These are phyloP conservation scores for Cicer chorassanicum DNA, from an alignment of 306 rosid genomes.

Conservation along the genomic window DNA sequence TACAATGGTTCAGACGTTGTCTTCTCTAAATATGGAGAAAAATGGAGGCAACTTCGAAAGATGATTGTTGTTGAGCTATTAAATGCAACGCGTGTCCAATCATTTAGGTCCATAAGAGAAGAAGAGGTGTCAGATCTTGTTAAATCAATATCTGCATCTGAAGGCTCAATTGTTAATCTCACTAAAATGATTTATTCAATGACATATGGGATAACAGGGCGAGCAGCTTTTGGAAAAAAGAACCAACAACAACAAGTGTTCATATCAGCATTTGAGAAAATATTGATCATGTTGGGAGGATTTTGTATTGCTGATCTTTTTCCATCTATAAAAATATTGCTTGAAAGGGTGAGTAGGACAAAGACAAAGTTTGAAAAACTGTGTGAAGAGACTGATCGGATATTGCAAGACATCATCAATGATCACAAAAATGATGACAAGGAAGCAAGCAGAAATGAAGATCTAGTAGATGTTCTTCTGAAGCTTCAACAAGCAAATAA, in stretches of 20 bases:
- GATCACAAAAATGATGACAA: conserved; percentile 18
- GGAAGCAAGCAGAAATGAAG: conserved; percentile 8
- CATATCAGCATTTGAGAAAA: neutral
- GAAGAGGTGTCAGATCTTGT: conserved; percentile 19
- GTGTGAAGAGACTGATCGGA: neutral
- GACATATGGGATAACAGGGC: neutral
- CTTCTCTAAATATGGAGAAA: conserved; percentile 21
- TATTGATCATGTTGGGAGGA: neutral
- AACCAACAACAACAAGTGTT: conserved; percentile 3
- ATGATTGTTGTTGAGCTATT: conserved; percentile 45
- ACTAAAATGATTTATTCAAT: neutral
- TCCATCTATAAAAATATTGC: conserved; percentile 37
- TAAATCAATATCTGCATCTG: conserved; percentile 20
- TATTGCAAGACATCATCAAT: conserved; percentile 31
- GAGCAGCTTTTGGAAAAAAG: conserved; percentile 33
- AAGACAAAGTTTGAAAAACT: neutral
- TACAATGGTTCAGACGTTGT: neutral
- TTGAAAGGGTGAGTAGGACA: neutral
- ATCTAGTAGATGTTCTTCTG: conserved; percentile 46
- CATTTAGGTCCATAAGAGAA: conserved; percentile 43
- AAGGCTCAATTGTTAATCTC: conserved; percentile 39
- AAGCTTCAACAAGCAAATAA: conserved; percentile 30
- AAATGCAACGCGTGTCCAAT: conserved; percentile 42
- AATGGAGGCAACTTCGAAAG: conserved; percentile 46
- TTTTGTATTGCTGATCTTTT: conserved; percentile 27